phyloP scores from a whole-genome alignment of 2,329 filamentous ascomycete genomes.

The Triangularia verruculosa region DNA sequence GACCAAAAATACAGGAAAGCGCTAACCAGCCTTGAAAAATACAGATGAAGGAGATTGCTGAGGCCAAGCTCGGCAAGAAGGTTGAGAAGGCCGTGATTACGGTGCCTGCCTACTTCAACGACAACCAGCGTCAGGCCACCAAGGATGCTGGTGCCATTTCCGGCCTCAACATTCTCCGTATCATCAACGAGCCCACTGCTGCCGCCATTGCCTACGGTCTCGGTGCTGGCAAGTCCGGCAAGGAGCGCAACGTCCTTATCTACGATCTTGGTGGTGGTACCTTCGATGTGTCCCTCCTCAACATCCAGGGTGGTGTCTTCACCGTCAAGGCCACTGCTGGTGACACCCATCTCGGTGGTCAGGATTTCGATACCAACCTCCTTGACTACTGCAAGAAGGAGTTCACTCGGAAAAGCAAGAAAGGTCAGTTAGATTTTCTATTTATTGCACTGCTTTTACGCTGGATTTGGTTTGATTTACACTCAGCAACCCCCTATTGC shows the following conservation, averaged over 20 bases:
- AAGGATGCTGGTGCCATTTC: slow-evolving; percentile 98
- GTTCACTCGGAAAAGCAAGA: slow-evolving; percentile 78
- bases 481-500: too few relatives aligned
- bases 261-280: slow-evolving; percentile 99
- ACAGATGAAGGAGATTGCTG: slow-evolving; percentile 98
- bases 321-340: slow-evolving; percentile 97
- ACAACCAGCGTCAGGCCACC: slow-evolving; percentile 99
- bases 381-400: slow-evolving; percentile 97
- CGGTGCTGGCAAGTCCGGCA: slow-evolving; percentile 87
- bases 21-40: slow-evolving; percentile 18
- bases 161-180: slow-evolving; percentile 97
- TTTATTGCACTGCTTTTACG: too few relatives aligned
- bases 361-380: slow-evolving; percentile 95
- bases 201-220: slow-evolving; percentile 98
- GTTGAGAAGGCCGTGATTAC: slow-evolving; percentile 99
- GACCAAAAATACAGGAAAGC: neutral
- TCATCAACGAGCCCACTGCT: slow-evolving; percentile 99
- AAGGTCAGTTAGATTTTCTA: too few relatives aligned
- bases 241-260: slow-evolving; percentile 98
- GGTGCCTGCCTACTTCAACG: slow-evolving; percentile 99
- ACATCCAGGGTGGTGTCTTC: slow-evolving; percentile 99
- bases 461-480: too few relatives aligned
- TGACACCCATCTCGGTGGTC: slow-evolving; percentile 93
- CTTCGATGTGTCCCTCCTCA: slow-evolving; percentile 98
- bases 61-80: slow-evolving; percentile 97